Percentiles rank a stretch among this genome's conserved stretches.
Evolutionary conservation across 495 filamentous ascomycete genomes (phyloP).

Genomic region (Neurospora sp.): DNA sequence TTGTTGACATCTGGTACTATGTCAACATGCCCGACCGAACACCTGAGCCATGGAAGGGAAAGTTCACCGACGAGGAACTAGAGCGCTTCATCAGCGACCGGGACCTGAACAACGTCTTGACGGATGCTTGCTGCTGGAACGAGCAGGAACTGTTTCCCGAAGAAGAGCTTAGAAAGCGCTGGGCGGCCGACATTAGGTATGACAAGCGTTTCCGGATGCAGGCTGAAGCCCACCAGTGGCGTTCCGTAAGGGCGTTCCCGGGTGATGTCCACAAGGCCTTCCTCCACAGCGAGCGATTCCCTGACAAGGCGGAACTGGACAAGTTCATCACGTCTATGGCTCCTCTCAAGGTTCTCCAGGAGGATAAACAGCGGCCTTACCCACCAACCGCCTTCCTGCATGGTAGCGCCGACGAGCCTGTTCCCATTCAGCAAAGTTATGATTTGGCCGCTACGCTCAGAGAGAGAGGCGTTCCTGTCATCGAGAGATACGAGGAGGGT

Average conservation of each 20-base stretch:
- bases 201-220: constrained; percentile 13
- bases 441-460: constrained; percentile 11
- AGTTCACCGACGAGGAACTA: constrained; percentile 13
- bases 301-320: constrained; percentile 5
- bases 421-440: constrained; percentile 14
- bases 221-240: constrained; percentile 17
- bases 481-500: constrained; percentile 17
- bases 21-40: not conserved
- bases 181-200: constrained; percentile 14
- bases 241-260: not conserved
- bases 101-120: constrained; percentile 9
- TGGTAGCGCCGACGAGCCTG: constrained; percentile 13
- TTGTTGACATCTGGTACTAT: constrained; percentile 12
- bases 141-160: constrained; percentile 11
- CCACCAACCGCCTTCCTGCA: constrained; percentile 22
- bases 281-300: constrained; percentile 18
- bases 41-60: constrained; percentile 8
- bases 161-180: constrained; percentile 7
- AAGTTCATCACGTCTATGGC: constrained; percentile 12
- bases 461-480: constrained; percentile 9
- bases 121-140: constrained; percentile 15
- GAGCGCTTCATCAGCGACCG: constrained; percentile 11
- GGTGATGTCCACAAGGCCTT: constrained; percentile 8
- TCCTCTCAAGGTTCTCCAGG: constrained; percentile 7
- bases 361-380: constrained; percentile 5